Base-by-base conservation (phyloP, 805 yeast species). In the Metschnikowia chrysomelidarum region DNA sequence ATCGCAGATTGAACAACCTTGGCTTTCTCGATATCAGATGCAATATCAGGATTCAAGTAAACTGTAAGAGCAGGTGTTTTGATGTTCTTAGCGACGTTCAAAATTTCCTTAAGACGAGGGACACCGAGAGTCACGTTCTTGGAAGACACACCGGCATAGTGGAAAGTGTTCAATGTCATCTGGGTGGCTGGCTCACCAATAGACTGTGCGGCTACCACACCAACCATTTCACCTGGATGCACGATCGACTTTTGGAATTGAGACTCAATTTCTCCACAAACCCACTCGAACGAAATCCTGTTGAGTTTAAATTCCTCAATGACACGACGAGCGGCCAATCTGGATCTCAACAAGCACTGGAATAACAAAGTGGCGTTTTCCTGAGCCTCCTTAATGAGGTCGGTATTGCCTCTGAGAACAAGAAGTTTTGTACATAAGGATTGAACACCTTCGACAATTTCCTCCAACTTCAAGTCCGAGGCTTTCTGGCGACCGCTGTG, bases 161-260 rank as follows among this genome's bases (percentile, higher is more conserved):
- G 98, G 87, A 91, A 91, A 50, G 82, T 76, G 57, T 76, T 76
- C 59, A 76, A 74, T 4, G 98, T 93, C 98, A 93, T 93, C 67
- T 93, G 98, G 1, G 98, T 93, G 60, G 98, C 98, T 15, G 98
- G 98, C 58, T 91, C 98, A 67, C 98, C 98, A 69, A 93, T 93
- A 27, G 96, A 87, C 59, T 89, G 97, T 2, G 97, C 96, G 34
- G 97, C 97, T 55, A 89, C 76, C 34, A 89, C 95, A 71, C 97
- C 97, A 40, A 89, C 97, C 96, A 89, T 89, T 60, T 89, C 97
- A 73, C 97, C 97, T 4, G 98, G 96, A 45, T 89, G 91, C 28
- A 88, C 96, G 59, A 86, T 71, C 7, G 96, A 80, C 62, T 82
- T 85, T 48, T 87, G 87, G 69, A 91, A 93, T 62, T 89, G 96